phyloP scores from a whole-genome alignment of 2,329 filamentous ascomycete species.

The Myriosclerotinia curreyana region DNA sequence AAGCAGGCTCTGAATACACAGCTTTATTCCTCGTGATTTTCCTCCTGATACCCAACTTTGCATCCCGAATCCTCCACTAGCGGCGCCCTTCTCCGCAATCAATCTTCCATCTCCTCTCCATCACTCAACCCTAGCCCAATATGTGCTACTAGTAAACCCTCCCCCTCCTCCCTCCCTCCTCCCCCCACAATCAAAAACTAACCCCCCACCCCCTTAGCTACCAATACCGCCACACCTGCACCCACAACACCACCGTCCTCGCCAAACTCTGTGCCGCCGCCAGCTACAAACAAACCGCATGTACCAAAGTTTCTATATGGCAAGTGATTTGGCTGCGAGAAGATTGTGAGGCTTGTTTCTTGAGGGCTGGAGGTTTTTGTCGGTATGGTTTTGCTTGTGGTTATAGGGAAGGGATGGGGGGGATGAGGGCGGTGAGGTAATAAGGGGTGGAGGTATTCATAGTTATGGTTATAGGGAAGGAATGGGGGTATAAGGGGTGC shows the following conservation, averaged over 20 bases:
- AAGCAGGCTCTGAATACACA: background rate
- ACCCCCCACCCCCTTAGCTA: conserved; percentile 32
- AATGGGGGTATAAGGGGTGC: background rate
- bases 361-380: too few relatives aligned
- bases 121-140: background rate
- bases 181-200: conserved; percentile 19
- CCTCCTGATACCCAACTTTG: background rate
- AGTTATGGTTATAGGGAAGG: too few relatives aligned
- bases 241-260: conserved; percentile 34
- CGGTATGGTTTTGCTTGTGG: background rate
- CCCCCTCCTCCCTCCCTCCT: background rate
- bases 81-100: too few relatives aligned
- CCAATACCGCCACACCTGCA: conserved; percentile 35
- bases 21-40: background rate
- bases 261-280: conserved; percentile 35
- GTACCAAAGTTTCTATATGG: conserved; percentile 35
- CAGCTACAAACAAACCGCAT: conserved; percentile 36
- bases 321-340: conserved; percentile 35
- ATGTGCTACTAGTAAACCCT: conserved; percentile 17
- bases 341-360: conserved; percentile 34
- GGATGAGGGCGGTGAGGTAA: too few relatives aligned
- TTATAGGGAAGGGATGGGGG: background rate
- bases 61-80: background rate
- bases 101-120: background rate
- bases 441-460: too few relatives aligned